phyloP scores from a whole-genome alignment of 139 green algal genomes.

The Chlorella sorokiniana region DNA sequence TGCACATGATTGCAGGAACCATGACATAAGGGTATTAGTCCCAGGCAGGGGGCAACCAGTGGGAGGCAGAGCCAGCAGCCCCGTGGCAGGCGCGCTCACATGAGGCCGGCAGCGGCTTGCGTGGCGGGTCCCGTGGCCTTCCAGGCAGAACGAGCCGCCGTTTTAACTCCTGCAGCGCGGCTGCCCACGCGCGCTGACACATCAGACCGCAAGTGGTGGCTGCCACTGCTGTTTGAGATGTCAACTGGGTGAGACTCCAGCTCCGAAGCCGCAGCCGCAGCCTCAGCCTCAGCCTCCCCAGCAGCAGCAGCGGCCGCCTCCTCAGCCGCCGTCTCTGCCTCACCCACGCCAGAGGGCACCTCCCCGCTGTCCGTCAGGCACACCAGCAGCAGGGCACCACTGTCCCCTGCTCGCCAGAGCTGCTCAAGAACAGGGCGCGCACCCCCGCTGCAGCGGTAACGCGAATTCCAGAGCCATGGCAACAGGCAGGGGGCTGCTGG shows the following conservation, averaged over 20 bases:
- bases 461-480: conserved; percentile 14
- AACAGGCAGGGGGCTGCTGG: not conserved
- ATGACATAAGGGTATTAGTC: not conserved
- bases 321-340: not conserved
- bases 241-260: conserved; percentile 8
- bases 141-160: not conserved
- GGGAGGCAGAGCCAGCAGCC: no score
- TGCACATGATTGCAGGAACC: not conserved
- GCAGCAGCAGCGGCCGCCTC: not conserved
- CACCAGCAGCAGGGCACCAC: conserved; percentile 23
- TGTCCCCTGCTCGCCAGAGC: not conserved
- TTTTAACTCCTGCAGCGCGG: not conserved
- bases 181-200: no score
- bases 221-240: not conserved
- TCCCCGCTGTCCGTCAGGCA: not conserved
- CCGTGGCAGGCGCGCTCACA: not conserved
- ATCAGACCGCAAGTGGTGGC: not conserved
- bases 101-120: not conserved
- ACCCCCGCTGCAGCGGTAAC: not conserved
- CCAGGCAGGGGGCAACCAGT: not conserved
- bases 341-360: not conserved
- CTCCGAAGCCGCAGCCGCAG: no score
- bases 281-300: not conserved
- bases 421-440: not conserved
- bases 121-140: not conserved